A percentile compares a stretch with the other conserved stretches of the same genome.
These are phyloP conservation scores for Tilletiaria anomala DNA, from an alignment of 1,284 basidiomycete species.

Conservation along the genomic window DNA sequence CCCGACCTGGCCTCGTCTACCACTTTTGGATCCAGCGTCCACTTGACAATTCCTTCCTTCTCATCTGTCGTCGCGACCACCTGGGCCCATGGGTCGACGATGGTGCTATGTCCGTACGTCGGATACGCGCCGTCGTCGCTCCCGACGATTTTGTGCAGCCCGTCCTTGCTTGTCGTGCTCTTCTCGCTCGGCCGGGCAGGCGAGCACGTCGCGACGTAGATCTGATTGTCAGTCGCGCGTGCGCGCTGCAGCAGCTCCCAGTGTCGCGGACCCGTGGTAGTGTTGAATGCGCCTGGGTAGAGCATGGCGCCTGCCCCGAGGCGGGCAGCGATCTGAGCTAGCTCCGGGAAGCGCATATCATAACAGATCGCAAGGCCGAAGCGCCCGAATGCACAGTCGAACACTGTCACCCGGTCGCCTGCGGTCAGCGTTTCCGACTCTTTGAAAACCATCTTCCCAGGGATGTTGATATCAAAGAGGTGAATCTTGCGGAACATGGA, in stretches of 20 bases:
- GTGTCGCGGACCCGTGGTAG: constrained; percentile 84
- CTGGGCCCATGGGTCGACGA: constrained; percentile 49
- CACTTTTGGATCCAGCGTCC: constrained; percentile 22
- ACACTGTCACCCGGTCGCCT: constrained; percentile 61
- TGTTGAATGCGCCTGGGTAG: constrained; percentile 47
- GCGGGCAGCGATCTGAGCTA: constrained; percentile 78
- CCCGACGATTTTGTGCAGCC: constrained; percentile 5
- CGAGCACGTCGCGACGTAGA: constrained; percentile 88
- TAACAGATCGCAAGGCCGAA: constrained; percentile 78
- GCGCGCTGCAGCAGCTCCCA: constrained; percentile 86
- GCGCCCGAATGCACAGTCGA: constrained; percentile 81
- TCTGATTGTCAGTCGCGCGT: constrained; percentile 86
- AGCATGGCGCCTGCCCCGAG: constrained; percentile 74
- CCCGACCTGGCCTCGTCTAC: constrained; percentile 16
- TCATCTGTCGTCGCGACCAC: constrained; percentile 65
- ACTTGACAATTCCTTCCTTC: constrained; percentile 56
- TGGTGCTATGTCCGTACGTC: constrained; percentile 31
- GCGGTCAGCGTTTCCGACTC: constrained; percentile 85
- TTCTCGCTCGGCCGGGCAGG: constrained; percentile 68
- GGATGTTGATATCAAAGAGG: constrained; percentile 95
- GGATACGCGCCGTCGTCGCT: constrained; percentile 28
- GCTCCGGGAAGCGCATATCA: constrained; percentile 73
- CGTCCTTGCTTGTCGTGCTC: constrained; percentile 10
- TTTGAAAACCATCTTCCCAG: constrained; percentile 93
- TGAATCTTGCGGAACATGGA: constrained; percentile 86